Evolutionary conservation across 305 asterid species (phyloP).

Genomic region (Fraxinus platypoda): DNA sequence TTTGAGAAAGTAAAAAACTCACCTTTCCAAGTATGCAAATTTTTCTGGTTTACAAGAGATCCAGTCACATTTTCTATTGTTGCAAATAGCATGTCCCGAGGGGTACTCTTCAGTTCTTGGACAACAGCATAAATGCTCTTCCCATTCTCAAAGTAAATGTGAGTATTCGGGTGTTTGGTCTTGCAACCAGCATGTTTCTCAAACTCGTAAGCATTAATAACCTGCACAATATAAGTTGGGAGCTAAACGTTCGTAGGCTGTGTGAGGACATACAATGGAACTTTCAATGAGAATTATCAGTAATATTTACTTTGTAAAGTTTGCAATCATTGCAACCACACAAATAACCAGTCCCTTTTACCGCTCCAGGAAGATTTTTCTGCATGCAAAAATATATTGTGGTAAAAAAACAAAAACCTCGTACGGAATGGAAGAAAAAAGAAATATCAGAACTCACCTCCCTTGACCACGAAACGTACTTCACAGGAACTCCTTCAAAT

Average conservation of each 20-base stretch:
- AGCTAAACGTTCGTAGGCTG: constrained; percentile 3
- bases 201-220: constrained; percentile 64
- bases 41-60: constrained; percentile 52
- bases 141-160: constrained; percentile 72
- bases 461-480: constrained; percentile 75
- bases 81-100: constrained; percentile 56
- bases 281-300: not conserved
- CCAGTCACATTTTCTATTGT: constrained; percentile 52
- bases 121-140: constrained; percentile 69
- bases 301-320: constrained; percentile 44
- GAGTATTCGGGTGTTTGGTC: constrained; percentile 81
- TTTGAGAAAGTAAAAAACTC: constrained; percentile 4
- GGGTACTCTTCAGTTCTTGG: constrained; percentile 66
- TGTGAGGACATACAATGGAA: not conserved
- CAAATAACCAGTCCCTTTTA: constrained; percentile 63
- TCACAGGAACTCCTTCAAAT: constrained; percentile 77
- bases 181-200: constrained; percentile 79
- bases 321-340: constrained; percentile 73
- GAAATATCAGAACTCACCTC: constrained; percentile 46
- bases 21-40: constrained; percentile 68
- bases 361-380: constrained; percentile 61
- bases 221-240: constrained; percentile 35
- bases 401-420: not conserved
- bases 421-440: constrained; percentile 7
- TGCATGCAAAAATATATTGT: constrained; percentile 31